Conservation (phyloP, 306 rosid species). For the Purshia tridentata region DNA sequence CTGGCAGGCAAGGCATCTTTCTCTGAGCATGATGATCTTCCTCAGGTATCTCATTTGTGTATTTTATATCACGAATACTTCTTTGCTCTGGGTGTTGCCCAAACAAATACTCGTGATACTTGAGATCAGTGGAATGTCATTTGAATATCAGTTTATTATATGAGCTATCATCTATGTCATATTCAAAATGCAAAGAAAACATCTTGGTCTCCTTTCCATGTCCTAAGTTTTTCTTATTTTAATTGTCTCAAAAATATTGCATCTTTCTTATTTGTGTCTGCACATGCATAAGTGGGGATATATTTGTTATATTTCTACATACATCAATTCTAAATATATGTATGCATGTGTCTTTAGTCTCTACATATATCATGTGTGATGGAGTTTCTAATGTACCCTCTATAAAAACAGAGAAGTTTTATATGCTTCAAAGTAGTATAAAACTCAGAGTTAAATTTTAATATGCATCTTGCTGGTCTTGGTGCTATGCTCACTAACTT, state of each 20-base stretch:
- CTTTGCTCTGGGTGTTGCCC: constrained; percentile 7
- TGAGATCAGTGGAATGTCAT: not conserved
- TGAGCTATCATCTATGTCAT: not conserved
- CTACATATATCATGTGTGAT: not conserved
- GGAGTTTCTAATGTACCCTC: not conserved
- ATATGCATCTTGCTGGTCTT: constrained; percentile 9
- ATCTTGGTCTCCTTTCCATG: not conserved
- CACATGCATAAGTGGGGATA: not conserved
- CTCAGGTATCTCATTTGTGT: constrained; percentile 59
- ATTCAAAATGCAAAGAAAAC: not conserved
- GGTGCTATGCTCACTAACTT: constrained; percentile 3
- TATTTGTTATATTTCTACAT: not conserved
- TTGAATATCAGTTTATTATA: not conserved
- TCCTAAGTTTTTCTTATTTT: not conserved
- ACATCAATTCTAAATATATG: not conserved
- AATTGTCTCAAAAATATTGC: not conserved
- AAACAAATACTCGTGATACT: not conserved
- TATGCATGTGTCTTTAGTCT: not conserved
- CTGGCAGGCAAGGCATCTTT: constrained; percentile 93
- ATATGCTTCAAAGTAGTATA: not conserved
- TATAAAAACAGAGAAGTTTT: not conserved
- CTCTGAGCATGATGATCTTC: constrained; percentile 88
- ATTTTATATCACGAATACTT: constrained; percentile 5
- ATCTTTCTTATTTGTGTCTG: not conserved
- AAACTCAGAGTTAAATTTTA: not conserved